A percentile compares a stretch with the other conserved stretches of the same genome.
phyloP scores from a whole-genome alignment of 2,329 filamentous ascomycete genomes.

The Escovopsis sp. region DNA sequence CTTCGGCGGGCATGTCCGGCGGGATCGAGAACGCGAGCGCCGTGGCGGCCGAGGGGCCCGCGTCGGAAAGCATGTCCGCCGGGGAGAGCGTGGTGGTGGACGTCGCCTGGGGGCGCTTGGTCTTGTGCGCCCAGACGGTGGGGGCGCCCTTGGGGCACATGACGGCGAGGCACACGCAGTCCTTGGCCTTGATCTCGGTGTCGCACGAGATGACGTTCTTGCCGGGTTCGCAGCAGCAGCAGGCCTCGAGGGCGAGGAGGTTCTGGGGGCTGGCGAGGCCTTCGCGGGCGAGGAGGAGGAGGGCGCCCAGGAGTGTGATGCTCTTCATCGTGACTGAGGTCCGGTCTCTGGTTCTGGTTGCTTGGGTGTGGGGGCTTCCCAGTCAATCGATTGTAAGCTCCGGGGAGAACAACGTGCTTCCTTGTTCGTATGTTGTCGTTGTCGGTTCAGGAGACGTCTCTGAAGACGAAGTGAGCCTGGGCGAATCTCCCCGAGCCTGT shows the following conservation, averaged over 20 bases:
- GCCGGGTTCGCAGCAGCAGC: slow-evolving; percentile 20
- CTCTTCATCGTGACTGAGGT: slow-evolving; percentile 8
- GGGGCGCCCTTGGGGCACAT: slow-evolving; percentile 11
- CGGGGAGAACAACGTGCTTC: no score
- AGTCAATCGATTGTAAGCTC: no score
- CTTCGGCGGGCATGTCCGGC: no score
- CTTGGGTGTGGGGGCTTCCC: neutral
- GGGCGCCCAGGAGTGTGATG: slow-evolving; percentile 2
- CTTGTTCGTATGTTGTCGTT: neutral
- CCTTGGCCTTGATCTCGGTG: slow-evolving; percentile 3
- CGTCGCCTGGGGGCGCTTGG: no score
- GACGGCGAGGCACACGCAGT: slow-evolving; percentile 15
- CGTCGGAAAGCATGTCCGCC: no score
- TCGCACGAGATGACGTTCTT: slow-evolving; percentile 12
- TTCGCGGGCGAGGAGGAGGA: slow-evolving; percentile 10
- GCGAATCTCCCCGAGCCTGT: no score
- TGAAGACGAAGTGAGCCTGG: no score
- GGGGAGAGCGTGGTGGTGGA: neutral
- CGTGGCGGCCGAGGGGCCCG: no score
- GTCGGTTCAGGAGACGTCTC: no score
- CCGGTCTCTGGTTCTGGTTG: neutral
- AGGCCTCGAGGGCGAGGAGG: slow-evolving; percentile 8
- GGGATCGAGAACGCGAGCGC: no score
- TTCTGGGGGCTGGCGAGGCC: slow-evolving; percentile 9
- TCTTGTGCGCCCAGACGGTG: slow-evolving; percentile 6